Conservation (phyloP, 2,329 filamentous ascomycete species). For the Fonsecaea monophora region DNA sequence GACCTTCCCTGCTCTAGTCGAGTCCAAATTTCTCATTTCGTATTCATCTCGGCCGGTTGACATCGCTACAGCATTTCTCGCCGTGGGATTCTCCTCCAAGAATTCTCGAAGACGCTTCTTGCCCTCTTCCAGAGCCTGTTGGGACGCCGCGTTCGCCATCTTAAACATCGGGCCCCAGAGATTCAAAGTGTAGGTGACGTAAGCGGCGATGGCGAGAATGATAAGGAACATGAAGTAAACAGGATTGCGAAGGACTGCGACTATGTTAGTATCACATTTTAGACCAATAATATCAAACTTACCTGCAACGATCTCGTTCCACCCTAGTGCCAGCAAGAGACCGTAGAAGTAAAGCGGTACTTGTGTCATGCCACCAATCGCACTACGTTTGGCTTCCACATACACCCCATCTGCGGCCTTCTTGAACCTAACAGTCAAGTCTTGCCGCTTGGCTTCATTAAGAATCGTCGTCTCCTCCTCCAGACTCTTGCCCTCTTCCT, state of each 20-base stretch:
- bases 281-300: constrained; percentile 49
- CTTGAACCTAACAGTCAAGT: constrained; percentile 93
- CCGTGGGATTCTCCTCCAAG: constrained; percentile 83
- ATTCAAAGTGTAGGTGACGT: constrained; percentile 91
- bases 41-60: constrained; percentile 60
- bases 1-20: constrained; percentile 15
- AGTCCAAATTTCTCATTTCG: constrained; percentile 59
- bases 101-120: constrained; percentile 92
- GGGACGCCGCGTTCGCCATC: constrained; percentile 87
- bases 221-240: constrained; percentile 90
- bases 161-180: constrained; percentile 94
- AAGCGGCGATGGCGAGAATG: constrained; percentile 75
- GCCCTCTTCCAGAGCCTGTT: constrained; percentile 86
- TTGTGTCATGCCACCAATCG: constrained; percentile 92
- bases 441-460: constrained; percentile 85
- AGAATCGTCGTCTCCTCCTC: constrained; percentile 98
- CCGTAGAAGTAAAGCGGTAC: constrained; percentile 95
- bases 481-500: constrained; percentile 90
- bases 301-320: constrained; percentile 98
- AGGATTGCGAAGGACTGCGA: constrained; percentile 85
- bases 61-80: constrained; percentile 82
- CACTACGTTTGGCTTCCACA: constrained; percentile 95
- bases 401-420: constrained; percentile 98
- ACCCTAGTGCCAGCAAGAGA: constrained; percentile 86
- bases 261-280: constrained; percentile 33